Conservation (phyloP, 202 grass and related monocot species). For the Panicum virgatum region DNA sequence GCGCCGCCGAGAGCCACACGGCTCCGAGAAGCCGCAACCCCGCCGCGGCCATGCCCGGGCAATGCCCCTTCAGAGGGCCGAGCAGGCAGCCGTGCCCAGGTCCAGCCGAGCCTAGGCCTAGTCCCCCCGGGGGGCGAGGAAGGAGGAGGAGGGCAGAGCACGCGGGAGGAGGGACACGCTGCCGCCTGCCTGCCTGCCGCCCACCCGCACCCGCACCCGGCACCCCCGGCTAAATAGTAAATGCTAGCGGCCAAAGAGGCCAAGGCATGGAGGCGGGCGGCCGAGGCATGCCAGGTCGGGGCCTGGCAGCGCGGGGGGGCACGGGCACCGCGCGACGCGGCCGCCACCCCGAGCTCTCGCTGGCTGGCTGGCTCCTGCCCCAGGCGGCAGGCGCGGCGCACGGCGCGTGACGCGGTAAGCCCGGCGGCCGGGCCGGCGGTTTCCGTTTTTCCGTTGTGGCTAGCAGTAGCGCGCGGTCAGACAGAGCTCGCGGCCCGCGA, state of each 20-base stretch:
- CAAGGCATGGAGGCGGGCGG: constrained; percentile 16
- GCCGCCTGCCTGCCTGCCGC: neutral
- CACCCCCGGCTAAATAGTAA: constrained; percentile 45
- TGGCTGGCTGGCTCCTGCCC: neutral
- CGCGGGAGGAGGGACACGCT: constrained; percentile 10
- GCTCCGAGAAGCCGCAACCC: constrained; percentile 33
- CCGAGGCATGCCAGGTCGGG: neutral
- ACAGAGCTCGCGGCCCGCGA: neutral
- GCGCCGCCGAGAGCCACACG: constrained; percentile 45
- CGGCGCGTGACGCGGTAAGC: constrained; percentile 32
- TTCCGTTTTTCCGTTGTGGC: neutral
- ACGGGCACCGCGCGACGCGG: neutral
- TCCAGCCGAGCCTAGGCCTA: too few relatives aligned
- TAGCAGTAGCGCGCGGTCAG: neutral
- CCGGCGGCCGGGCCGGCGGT: neutral
- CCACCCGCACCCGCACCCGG: neutral
- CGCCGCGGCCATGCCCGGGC: constrained; percentile 34
- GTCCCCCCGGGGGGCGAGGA: neutral
- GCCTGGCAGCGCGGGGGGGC: neutral
- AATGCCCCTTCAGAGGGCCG: constrained; percentile 14
- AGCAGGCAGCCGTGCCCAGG: neutral
- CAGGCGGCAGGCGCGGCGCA: neutral
- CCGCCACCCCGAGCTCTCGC: neutral
- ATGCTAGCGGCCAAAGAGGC: constrained; percentile 29
- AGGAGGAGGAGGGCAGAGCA: neutral